Percentiles rank a stretch among this genome's conserved stretches.
Conservation (phyloP, 495 filamentous ascomycete genomes). For the Acidiella bohemica region DNA sequence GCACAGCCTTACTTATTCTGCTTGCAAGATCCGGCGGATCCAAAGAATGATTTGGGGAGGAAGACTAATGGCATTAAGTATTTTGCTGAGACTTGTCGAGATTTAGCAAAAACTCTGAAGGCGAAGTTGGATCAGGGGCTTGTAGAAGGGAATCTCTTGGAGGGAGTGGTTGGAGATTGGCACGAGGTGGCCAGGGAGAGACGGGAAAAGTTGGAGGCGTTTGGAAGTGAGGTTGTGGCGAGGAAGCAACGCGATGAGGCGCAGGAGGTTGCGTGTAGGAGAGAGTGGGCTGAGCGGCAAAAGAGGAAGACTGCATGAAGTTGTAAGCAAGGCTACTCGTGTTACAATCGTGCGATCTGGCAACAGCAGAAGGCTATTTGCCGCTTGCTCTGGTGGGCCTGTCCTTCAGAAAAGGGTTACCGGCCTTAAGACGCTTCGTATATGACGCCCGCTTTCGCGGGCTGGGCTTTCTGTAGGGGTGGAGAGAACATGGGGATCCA, state of each 20-base stretch:
- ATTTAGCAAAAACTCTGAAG: neutral
- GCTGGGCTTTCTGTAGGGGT: no score
- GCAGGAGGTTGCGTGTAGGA: neutral
- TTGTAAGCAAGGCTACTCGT: neutral
- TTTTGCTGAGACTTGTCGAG: conserved; percentile 25
- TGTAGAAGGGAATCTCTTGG: neutral
- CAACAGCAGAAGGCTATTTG: no score
- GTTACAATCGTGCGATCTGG: no score
- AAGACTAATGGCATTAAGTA: conserved; percentile 33
- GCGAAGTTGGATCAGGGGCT: neutral
- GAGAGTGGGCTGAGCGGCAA: neutral
- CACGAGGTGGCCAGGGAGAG: conserved; percentile 9
- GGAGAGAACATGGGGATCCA: no score
- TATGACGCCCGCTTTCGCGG: no score
- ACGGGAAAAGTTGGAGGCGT: conserved; percentile 9
- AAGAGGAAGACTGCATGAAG: no score
- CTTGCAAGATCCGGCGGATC: conserved; percentile 48
- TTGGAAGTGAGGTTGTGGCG: neutral
- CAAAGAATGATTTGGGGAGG: conserved; percentile 41
- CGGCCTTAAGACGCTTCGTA: no score
- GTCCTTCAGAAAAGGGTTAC: no score
- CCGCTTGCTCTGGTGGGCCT: no score
- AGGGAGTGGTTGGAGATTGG: conserved; percentile 6
- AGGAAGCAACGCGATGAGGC: neutral
- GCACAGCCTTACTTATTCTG: conserved; percentile 35